Base-by-base conservation (phyloP, 148 eudicot genomes). In the Camellia granthamiana region DNA sequence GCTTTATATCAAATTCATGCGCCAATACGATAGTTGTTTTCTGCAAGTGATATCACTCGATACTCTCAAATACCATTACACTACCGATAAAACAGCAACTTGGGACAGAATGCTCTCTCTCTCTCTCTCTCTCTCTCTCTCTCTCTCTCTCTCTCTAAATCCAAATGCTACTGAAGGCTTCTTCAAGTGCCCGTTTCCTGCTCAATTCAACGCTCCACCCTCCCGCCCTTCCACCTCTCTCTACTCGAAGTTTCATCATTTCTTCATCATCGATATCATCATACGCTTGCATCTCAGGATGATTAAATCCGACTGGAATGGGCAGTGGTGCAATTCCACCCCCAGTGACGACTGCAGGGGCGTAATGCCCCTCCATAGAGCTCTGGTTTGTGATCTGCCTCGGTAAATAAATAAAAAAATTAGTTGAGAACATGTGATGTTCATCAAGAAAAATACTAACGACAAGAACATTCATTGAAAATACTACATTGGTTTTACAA, bases 111-210 rank as follows among this genome's bases (percentile, higher is more conserved):
- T 30, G 38, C 38, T 30, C 38, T 30, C 38, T 30, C 38, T 30
- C 30, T 30, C 30, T 30, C 30, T 30, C 30, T 30, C 30, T 47
- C 51, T 9, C 9, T 10, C 47, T 54, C 87, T 82, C 30, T 30
- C 30, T 30, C 30, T 30, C 30, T 30, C 30, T 47, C 51, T 9
- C 9, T 10, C 47, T 54, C 87, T 82, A 95, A 49, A 90, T 52
- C 97, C 97, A 95, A 82, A 95, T 88, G 86, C 92, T 88, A 52
- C 90, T 90, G 78, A 93, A 93, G 78, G 98, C 97, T 88, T 95
- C 98, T 82, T 95, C 98, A 9, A 95, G 92, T 16, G 98, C 94
- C 77, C 98, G 87, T 80, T 90, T 95, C 84, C 83, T 85, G 83
- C 91, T 81, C 43, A 93, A 78, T 76, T 93, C 97, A 6, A 88